Percentiles rank a stretch among this genome's conserved stretches.
phyloP scores from a whole-genome alignment of 768 basidiomycete species.

The Ramaria rubella region DNA sequence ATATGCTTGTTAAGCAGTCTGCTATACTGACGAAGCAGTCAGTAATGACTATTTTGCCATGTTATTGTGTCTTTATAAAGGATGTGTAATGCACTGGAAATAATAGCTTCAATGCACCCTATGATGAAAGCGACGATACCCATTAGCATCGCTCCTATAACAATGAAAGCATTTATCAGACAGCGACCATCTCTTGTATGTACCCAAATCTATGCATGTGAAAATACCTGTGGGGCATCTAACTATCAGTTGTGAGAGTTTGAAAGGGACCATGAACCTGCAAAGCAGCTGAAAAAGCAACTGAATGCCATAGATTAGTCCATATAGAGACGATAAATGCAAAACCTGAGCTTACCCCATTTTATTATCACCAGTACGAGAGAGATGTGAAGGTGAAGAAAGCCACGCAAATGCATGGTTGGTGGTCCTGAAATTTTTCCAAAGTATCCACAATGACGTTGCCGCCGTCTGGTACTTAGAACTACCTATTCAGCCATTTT shows the following conservation, averaged over 20 bases:
- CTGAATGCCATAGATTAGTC: too few relatives aligned
- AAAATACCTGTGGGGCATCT: neutral
- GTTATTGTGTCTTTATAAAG: neutral
- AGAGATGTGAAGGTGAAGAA: too few relatives aligned
- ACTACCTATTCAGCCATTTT: too few relatives aligned
- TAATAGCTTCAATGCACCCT: slow-evolving; percentile 41
- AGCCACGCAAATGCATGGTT: too few relatives aligned
- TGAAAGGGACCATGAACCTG: neutral
- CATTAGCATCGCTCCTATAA: slow-evolving; percentile 37
- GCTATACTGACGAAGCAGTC: slow-evolving; percentile 33
- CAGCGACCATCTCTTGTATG: too few relatives aligned
- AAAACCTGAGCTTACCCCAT: too few relatives aligned
- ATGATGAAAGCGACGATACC: slow-evolving; percentile 33
- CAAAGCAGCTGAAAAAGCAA: slow-evolving; percentile 1
- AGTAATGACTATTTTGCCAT: slow-evolving; percentile 31
- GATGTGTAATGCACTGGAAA: slow-evolving; percentile 31
- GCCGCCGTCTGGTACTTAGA: too few relatives aligned
- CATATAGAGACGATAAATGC: too few relatives aligned
- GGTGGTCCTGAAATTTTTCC: too few relatives aligned
- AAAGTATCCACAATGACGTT: too few relatives aligned
- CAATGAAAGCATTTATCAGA: neutral
- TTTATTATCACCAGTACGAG: too few relatives aligned
- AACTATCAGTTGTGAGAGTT: neutral
- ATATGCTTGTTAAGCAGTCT: slow-evolving; percentile 38
- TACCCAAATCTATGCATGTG: slow-evolving; percentile 1